Conservation (phyloP, 2,329 filamentous ascomycete genomes). For the Penicillium italicum region DNA sequence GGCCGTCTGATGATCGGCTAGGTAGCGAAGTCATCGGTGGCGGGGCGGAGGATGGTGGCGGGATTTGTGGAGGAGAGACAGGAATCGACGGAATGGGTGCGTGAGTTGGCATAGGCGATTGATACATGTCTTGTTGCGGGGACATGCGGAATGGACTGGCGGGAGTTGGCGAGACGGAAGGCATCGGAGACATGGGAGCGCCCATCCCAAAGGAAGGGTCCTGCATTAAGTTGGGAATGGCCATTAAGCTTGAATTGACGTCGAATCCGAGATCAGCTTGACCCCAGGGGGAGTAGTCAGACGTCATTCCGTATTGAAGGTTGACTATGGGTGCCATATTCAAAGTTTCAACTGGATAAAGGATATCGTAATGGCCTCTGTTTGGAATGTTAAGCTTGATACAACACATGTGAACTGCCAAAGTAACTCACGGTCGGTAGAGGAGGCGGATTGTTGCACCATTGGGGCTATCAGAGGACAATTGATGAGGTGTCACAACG, state of each 20-base stretch:
- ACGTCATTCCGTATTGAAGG: slow-evolving; percentile 41
- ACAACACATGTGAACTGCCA: background rate
- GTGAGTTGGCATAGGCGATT: slow-evolving; percentile 28
- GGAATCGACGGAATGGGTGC: slow-evolving; percentile 22
- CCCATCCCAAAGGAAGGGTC: slow-evolving; percentile 33
- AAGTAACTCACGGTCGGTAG: slow-evolving; percentile 59
- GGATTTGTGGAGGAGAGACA: slow-evolving; percentile 26
- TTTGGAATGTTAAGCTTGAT: slow-evolving; percentile 18
- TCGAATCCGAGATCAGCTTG: slow-evolving; percentile 39
- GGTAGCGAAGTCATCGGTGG: slow-evolving; percentile 35
- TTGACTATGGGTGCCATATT: slow-evolving; percentile 42
- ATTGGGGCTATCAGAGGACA: slow-evolving; percentile 38
- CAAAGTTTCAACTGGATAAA: slow-evolving; percentile 64
- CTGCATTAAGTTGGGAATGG: slow-evolving; percentile 40
- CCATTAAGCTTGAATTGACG: slow-evolving; percentile 40
- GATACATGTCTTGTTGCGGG: slow-evolving; percentile 36
- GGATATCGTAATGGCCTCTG: slow-evolving; percentile 86
- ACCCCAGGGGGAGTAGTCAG: slow-evolving; percentile 39
- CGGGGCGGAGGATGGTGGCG: slow-evolving; percentile 24
- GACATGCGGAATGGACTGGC: slow-evolving; percentile 32
- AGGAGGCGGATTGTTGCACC: slow-evolving; percentile 65
- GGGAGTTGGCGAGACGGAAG: slow-evolving; percentile 30
- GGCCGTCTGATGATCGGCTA: slow-evolving; percentile 35
- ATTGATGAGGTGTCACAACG: slow-evolving; percentile 58
- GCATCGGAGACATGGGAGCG: slow-evolving; percentile 25